phyloP scores from a whole-genome alignment of 2,329 filamentous ascomycete species.

The Aspergillus tamarii region DNA sequence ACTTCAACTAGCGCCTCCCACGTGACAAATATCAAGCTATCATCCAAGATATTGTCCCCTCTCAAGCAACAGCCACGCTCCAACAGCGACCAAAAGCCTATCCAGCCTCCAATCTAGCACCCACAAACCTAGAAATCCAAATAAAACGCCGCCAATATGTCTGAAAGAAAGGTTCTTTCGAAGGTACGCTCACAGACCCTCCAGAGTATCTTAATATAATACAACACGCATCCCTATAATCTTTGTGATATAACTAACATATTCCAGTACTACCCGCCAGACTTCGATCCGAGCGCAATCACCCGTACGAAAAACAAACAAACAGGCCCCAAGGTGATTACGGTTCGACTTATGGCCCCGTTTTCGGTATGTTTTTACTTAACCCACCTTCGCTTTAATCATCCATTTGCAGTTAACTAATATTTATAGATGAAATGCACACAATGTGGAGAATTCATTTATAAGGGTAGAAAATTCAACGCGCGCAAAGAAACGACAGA shows the following conservation, averaged over 20 bases:
- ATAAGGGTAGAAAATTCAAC: constrained; percentile 95
- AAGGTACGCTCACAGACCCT: neutral
- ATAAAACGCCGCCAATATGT: neutral
- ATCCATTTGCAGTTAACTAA: neutral
- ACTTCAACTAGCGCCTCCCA: neutral
- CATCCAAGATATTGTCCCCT: neutral
- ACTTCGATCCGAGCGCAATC: constrained; percentile 89
- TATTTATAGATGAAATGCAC: constrained; percentile 67
- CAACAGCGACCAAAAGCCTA: neutral
- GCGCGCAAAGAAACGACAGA: constrained; percentile 89
- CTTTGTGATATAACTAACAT: neutral
- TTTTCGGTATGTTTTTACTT: constrained; percentile 55
- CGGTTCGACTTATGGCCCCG: constrained; percentile 87
- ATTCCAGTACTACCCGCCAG: constrained; percentile 62
- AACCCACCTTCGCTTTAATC: neutral
- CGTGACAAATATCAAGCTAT: neutral
- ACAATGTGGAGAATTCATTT: constrained; percentile 73
- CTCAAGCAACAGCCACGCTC: neutral
- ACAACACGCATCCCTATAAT: neutral
- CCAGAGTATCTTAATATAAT: constrained; percentile 9
- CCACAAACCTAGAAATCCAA: neutral
- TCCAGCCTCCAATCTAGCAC: neutral
- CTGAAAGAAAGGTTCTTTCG: constrained; percentile 13
- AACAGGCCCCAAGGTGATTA: constrained; percentile 78
- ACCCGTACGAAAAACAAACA: constrained; percentile 62